Evolutionary conservation across 2,329 filamentous ascomycete genomes (phyloP).

Genomic region (Beauveria asiatica): DNA sequence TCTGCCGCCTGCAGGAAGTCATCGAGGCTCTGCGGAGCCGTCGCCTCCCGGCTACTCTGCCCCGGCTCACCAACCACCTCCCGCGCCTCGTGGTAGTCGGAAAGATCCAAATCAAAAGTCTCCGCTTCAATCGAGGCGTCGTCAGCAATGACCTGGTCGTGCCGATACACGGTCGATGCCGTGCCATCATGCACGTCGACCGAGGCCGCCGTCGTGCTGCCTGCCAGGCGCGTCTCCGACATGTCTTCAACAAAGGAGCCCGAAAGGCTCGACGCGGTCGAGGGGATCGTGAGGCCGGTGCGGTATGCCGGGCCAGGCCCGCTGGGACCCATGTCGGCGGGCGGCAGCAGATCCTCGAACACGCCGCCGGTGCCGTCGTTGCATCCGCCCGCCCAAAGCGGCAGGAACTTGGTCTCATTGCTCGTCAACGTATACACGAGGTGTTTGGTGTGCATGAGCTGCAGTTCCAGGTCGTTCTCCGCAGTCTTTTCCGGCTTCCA

Average conservation of each 20-base stretch:
- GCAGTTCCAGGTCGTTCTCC: not conserved
- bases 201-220: constrained; percentile 26
- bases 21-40: constrained; percentile 13
- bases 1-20: constrained; percentile 15
- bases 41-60: constrained; percentile 15
- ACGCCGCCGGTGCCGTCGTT: constrained; percentile 45
- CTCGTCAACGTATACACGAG: constrained; percentile 44
- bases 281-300: constrained; percentile 33
- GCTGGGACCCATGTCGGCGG: constrained; percentile 34
- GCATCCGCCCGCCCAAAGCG: constrained; percentile 54
- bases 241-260: constrained; percentile 29
- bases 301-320: constrained; percentile 40
- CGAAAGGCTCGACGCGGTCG: constrained; percentile 24
- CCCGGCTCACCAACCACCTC: constrained; percentile 25
- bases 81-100: constrained; percentile 27
- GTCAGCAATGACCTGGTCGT: constrained; percentile 25
- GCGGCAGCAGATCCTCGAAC: constrained; percentile 33
- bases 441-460: constrained; percentile 30
- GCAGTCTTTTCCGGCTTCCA: not conserved
- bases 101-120: constrained; percentile 23
- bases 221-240: constrained; percentile 23
- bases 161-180: constrained; percentile 26
- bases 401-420: constrained; percentile 53
- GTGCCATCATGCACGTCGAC: constrained; percentile 31
- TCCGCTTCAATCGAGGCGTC: constrained; percentile 27